These are phyloP conservation scores for Trypanosoma avium DNA, from an alignment of 208 protist species.

Conservation along the genomic window DNA sequence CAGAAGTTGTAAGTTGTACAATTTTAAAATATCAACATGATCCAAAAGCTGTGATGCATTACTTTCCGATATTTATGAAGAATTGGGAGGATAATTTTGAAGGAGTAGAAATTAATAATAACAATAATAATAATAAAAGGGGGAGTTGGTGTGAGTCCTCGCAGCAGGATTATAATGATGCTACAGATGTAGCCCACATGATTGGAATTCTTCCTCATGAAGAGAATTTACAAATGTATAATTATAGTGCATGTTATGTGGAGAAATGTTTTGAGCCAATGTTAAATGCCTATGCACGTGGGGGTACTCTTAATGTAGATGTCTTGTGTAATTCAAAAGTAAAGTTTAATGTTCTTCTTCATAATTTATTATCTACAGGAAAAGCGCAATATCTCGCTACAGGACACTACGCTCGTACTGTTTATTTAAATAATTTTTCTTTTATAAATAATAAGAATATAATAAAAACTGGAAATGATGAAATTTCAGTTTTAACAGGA, in stretches of 20 bases:
- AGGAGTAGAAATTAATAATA: too few species aligned
- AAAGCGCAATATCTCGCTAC: conserved; percentile 50
- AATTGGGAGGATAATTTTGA: conserved; percentile 69
- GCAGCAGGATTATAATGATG: conserved; percentile 63
- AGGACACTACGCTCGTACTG: conserved; percentile 77
- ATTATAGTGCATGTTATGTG: conserved; percentile 53
- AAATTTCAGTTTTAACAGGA: too few species aligned
- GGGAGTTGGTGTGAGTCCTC: conserved; percentile 53
- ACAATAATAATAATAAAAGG: not conserved
- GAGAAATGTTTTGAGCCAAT: conserved; percentile 72
- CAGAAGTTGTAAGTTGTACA: not conserved
- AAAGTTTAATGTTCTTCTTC: conserved; percentile 64
- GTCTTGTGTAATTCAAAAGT: conserved; percentile 77
- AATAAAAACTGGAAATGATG: too few species aligned
- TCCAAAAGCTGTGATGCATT: conserved; percentile 25
- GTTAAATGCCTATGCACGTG: conserved; percentile 59
- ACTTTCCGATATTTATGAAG: conserved; percentile 58
- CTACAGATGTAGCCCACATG: conserved; percentile 44
- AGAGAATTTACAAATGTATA: conserved; percentile 33
- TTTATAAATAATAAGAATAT: not conserved
- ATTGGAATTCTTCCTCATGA: conserved; percentile 34
- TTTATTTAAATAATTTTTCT: not conserved
- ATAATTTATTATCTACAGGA: conserved; percentile 18
- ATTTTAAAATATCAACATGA: not conserved
- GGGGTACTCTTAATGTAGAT: conserved; percentile 78